Percentiles rank a stretch among this genome's conserved stretches.
phyloP scores from a whole-genome alignment of 345 rosid genomes.

The Dimocarpus longan region DNA sequence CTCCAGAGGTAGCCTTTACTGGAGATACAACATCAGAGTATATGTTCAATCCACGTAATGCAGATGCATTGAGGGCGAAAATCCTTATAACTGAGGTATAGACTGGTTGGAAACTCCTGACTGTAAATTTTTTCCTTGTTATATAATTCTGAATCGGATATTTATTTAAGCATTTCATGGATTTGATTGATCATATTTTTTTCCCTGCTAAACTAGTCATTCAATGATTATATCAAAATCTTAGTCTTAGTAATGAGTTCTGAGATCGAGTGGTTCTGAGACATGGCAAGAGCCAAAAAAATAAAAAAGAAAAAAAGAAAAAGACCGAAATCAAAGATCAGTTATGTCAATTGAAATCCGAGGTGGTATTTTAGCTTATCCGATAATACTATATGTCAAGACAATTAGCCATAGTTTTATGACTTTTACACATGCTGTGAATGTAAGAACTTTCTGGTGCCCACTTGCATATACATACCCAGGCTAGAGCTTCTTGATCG shows the following conservation, averaged over 20 bases:
- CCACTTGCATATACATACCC: too few relatives aligned
- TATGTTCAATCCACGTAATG: slow-evolving; percentile 92
- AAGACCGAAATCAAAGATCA: background rate
- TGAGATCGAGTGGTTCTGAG: background rate
- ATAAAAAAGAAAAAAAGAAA: too few relatives aligned
- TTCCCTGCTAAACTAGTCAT: background rate
- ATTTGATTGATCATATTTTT: background rate
- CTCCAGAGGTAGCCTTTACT: slow-evolving; percentile 93
- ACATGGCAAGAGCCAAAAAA: background rate
- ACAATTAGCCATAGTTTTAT: background rate
- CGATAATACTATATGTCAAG: background rate
- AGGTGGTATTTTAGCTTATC: background rate
- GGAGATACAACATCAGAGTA: slow-evolving; percentile 95
- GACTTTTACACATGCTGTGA: background rate
- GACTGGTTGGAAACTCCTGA: background rate
- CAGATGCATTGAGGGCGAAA: slow-evolving; percentile 96
- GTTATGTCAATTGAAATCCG: background rate
- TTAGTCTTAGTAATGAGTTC: background rate
- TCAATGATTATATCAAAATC: background rate
- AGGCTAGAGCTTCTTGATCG: background rate
- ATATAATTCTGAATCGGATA: slow-evolving; percentile 2
- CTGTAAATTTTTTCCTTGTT: background rate
- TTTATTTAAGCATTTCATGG: background rate
- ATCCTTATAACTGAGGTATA: slow-evolving; percentile 89
- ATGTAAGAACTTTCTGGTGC: background rate